Evolutionary conservation across 352 stramenopile genomes (phyloP).

Genomic region (Pythium oligandrum): DNA sequence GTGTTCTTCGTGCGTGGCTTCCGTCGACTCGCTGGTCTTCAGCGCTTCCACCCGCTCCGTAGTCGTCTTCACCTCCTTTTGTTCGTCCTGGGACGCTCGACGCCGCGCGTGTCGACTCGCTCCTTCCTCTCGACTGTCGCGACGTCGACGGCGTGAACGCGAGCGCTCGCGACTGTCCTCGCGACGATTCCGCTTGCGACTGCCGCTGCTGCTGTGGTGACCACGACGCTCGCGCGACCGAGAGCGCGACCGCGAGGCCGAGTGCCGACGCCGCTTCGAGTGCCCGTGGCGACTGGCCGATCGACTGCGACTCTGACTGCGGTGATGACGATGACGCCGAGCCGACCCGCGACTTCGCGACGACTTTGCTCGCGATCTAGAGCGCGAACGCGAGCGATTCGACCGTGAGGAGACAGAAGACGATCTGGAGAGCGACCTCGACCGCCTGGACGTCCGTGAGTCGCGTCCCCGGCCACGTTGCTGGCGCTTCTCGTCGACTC

Average conservation of each 20-base stretch:
- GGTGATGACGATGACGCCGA: neutral
- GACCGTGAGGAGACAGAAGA: conserved; percentile 10
- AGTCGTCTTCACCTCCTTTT: too few relatives aligned
- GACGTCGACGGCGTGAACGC: conserved; percentile 7
- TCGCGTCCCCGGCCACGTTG: conserved; percentile 3
- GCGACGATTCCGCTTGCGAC: conserved; percentile 9
- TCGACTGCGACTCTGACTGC: conserved; percentile 15
- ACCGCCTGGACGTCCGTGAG: conserved; percentile 3
- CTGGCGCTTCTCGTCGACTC: neutral
- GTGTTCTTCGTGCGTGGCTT: too few relatives aligned
- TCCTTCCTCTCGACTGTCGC: neutral
- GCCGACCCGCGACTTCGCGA: conserved; percentile 7
- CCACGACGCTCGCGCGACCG: conserved; percentile 1
- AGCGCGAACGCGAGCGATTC: conserved; percentile 13
- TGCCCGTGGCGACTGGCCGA: conserved; percentile 9
- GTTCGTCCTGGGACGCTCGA: neutral
- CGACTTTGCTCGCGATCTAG: conserved; percentile 14
- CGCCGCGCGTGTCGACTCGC: neutral
- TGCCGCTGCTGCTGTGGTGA: neutral
- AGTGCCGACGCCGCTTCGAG: neutral
- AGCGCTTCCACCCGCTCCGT: too few relatives aligned
- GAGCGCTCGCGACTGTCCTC: conserved; percentile 10
- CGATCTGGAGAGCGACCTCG: conserved; percentile 11
- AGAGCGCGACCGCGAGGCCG: conserved; percentile 7
- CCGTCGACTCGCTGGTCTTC: too few relatives aligned